Evolutionary conservation across 2,329 filamentous ascomycete species (phyloP).

Genomic region (Trichoderma semiorbis): DNA sequence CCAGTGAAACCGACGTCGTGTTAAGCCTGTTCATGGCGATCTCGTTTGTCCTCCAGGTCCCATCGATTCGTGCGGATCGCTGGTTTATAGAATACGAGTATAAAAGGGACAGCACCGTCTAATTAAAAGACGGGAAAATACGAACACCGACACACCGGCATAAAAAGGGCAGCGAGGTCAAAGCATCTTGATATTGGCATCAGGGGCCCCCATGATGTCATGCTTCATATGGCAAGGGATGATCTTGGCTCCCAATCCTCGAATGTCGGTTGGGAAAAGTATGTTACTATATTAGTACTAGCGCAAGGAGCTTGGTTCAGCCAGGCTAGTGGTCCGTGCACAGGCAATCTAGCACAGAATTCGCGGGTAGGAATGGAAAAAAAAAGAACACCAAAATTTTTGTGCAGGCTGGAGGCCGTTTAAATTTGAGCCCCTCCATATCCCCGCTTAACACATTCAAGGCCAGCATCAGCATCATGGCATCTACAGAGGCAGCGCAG

Average conservation of each 20-base stretch:
- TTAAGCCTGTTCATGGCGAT: conserved; percentile 56
- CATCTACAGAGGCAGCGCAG: conserved; percentile 29
- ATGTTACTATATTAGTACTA: conserved; percentile 4
- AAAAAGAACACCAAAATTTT: conserved; percentile 18
- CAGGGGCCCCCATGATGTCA: conserved; percentile 21
- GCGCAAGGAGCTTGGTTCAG: not conserved
- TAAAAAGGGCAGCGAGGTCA: not conserved
- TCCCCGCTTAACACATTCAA: conserved; percentile 24
- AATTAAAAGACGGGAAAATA: not conserved
- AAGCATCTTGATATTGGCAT: conserved; percentile 6
- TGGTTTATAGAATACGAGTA: not conserved
- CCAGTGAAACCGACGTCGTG: conserved; percentile 75
- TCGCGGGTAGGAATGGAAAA: not conserved
- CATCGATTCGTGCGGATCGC: not conserved
- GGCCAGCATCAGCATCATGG: conserved; percentile 28
- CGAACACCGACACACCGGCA: not conserved
- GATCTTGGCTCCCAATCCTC: not conserved
- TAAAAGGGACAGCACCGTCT: not conserved
- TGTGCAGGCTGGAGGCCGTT: conserved; percentile 13
- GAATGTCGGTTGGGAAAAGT: not conserved
- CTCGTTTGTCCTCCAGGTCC: not conserved
- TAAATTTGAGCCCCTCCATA: conserved; percentile 30
- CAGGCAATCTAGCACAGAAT: not conserved
- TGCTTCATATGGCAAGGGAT: conserved; percentile 9
- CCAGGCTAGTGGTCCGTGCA: conserved; percentile 15